A percentile compares a stretch with the other conserved stretches of the same genome.
phyloP scores from a whole-genome alignment of 441 rosid genomes.

The Syzygium malaccense region DNA sequence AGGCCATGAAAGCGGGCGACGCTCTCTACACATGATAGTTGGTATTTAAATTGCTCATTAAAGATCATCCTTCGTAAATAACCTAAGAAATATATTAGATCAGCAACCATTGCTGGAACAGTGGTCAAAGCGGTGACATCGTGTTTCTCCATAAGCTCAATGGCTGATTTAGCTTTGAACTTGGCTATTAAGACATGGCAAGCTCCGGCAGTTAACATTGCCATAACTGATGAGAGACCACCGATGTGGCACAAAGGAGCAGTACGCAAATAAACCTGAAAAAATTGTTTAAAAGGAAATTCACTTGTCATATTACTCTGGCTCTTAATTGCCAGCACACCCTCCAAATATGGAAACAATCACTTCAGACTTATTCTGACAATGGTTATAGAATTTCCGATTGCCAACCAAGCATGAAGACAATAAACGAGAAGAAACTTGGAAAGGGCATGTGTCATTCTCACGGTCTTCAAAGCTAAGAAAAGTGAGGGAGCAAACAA shows the following conservation, averaged over 20 bases:
- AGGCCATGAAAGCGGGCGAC: background rate
- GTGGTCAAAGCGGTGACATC: slow-evolving; percentile 65
- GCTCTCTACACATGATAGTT: background rate
- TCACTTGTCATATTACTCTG: background rate
- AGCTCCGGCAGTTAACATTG: slow-evolving; percentile 82
- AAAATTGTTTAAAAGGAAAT: background rate
- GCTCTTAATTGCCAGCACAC: background rate
- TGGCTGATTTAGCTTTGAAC: slow-evolving; percentile 51
- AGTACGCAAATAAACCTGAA: slow-evolving; percentile 78
- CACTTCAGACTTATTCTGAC: background rate
- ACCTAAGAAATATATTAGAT: slow-evolving; percentile 47
- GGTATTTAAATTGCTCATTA: background rate
- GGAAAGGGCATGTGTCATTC: slow-evolving; percentile 57
- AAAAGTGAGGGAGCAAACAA: too few relatives aligned
- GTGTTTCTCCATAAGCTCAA: slow-evolving; percentile 38
- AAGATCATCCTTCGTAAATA: background rate
- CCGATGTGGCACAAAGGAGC: slow-evolving; percentile 83
- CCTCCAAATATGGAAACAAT: background rate
- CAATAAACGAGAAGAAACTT: background rate
- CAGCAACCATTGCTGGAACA: slow-evolving; percentile 72
- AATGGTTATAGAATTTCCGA: background rate
- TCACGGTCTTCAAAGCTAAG: slow-evolving; percentile 12
- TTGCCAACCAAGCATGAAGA: background rate
- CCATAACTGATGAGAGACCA: slow-evolving; percentile 78
- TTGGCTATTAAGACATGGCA: slow-evolving; percentile 62